A percentile compares a stretch with the other conserved stretches of the same genome.
phyloP scores from a whole-genome alignment of 2,329 filamentous ascomycete genomes.

The Trichoderma simmonsii region DNA sequence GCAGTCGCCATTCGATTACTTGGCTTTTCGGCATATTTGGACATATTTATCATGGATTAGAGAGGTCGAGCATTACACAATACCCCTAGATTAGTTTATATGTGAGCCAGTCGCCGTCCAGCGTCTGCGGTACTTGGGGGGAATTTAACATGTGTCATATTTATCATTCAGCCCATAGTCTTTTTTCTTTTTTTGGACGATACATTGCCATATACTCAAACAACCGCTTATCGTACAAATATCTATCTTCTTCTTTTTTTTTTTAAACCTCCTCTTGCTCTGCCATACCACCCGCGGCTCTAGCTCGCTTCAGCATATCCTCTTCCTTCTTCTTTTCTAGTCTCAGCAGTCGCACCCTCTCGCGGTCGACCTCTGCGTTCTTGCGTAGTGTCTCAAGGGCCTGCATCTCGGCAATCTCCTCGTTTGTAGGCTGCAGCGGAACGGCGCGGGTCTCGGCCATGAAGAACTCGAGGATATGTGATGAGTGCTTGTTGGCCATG shows the following conservation, averaged over 20 bases:
- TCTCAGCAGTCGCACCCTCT: slow-evolving; percentile 49
- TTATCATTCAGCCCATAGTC: not conserved
- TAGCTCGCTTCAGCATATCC: slow-evolving; percentile 43
- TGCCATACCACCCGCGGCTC: slow-evolving; percentile 37
- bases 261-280: slow-evolving; percentile 33
- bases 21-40: not conserved
- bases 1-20: not conserved
- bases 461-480: slow-evolving; percentile 61
- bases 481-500: slow-evolving; percentile 61
- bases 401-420: slow-evolving; percentile 58
- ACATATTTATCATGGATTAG: not conserved
- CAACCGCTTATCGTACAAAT: slow-evolving; percentile 32
- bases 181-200: not conserved
- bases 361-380: slow-evolving; percentile 53
- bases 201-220: slow-evolving; percentile 17
- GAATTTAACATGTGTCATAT: slow-evolving; percentile 14
- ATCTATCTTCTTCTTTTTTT: not conserved
- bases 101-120: not conserved
- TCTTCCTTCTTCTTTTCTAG: slow-evolving; percentile 61
- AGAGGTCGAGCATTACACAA: not conserved
- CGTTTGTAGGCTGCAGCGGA: slow-evolving; percentile 52
- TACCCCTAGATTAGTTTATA: not conserved
- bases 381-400: slow-evolving; percentile 54
- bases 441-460: slow-evolving; percentile 60
- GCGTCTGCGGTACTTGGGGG: not conserved